These are phyloP conservation scores for Metschnikowia bowlesiae DNA, from an alignment of 805 yeast species.

Conservation along the genomic window DNA sequence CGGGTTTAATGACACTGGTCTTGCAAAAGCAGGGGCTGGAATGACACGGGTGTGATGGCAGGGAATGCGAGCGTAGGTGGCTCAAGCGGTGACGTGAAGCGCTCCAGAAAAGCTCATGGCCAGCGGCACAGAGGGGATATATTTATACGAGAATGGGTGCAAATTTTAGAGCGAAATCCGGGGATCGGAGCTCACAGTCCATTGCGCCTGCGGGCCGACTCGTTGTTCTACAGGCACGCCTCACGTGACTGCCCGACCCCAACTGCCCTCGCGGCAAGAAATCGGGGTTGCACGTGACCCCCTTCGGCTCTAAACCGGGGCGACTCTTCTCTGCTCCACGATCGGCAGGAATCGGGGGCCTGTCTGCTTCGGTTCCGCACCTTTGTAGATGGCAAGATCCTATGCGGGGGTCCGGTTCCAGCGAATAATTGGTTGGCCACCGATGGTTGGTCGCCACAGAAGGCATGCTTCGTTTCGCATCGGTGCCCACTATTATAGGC, in stretches of 20 bases:
- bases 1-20: no score
- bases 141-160: constrained; percentile 14
- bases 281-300: no score
- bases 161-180: constrained; percentile 15
- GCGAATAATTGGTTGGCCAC: not conserved
- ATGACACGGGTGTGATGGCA: no score
- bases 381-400: not conserved
- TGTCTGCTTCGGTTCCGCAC: no score
- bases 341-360: no score
- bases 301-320: no score
- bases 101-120: not conserved
- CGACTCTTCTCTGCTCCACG: no score
- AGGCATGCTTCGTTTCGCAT: not conserved
- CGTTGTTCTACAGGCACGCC: not conserved
- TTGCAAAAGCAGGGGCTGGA: no score
- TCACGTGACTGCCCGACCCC: not conserved
- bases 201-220: not conserved
- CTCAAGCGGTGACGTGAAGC: no score
- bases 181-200: constrained; percentile 13
- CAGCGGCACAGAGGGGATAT: not conserved
- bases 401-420: not conserved
- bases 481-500: not conserved
- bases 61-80: no score
- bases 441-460: not conserved
- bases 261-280: no score